These are phyloP conservation scores for Corynespora cassiicola DNA, from an alignment of 2,329 filamentous ascomycete genomes.

Conservation along the genomic window DNA sequence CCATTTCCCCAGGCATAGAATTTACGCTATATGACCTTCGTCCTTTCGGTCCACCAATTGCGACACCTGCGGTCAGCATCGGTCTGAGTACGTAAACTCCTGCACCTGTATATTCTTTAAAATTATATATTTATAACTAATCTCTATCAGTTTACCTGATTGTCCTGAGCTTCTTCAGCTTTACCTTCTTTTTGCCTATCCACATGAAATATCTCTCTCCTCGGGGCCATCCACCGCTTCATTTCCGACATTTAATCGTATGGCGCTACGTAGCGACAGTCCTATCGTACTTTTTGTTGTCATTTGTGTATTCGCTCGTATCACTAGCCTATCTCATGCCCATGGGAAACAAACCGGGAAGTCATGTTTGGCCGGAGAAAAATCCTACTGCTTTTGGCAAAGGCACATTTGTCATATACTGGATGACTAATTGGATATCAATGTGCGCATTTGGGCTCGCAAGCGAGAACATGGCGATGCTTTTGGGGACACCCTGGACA, in stretches of 20 bases:
- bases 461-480: constrained; percentile 70
- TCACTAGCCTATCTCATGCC: constrained; percentile 68
- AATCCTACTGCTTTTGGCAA: constrained; percentile 63
- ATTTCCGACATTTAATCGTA: constrained; percentile 63
- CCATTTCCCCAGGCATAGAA: constrained; percentile 62
- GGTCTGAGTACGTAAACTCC: no score
- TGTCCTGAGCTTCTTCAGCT: constrained; percentile 71
- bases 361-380: constrained; percentile 49
- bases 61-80: constrained; percentile 65
- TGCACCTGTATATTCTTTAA: no score
- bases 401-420: constrained; percentile 67
- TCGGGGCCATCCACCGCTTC: constrained; percentile 62
- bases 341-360: constrained; percentile 56
- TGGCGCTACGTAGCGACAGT: constrained; percentile 66
- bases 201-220: constrained; percentile 65
- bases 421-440: constrained; percentile 67
- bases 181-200: constrained; percentile 68
- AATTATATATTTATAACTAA: no score
- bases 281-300: constrained; percentile 65
- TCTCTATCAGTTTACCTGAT: constrained; percentile 74
- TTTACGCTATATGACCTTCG: constrained; percentile 64
- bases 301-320: constrained; percentile 67
- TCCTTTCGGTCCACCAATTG: constrained; percentile 62
- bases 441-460: constrained; percentile 69
- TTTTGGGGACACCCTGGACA: constrained; percentile 67